Evolutionary conservation across 2,329 filamentous ascomycete genomes (phyloP), one percentile per base, ranked within the genome.

Genomic region (Cordyceps pruinosa): DNA sequence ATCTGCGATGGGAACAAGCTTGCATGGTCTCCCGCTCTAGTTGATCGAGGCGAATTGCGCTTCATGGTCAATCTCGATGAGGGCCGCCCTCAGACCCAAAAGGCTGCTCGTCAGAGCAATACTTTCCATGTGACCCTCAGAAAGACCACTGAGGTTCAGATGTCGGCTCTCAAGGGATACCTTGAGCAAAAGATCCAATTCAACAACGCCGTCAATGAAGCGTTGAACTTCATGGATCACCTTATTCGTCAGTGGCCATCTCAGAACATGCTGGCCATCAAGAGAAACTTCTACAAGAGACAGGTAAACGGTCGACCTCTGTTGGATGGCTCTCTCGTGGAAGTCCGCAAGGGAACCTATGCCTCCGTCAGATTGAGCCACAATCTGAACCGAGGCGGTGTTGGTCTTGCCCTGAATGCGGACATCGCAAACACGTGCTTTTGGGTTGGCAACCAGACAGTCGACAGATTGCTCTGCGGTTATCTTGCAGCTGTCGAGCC

Each of bases 401-500:
- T 82, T 26, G 83, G 83, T 9, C 77, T 97, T 6, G 84, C 88
- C 0, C 75, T 99, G 68, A 97, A 97, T 64, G 84, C 96, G 12
- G 93, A 99, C 66, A 88, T 96, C 30, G 87, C 92, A 57, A 96
- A 97, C 67, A 89, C 90, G 0, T 89, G 88, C 13, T 99, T 99
- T 74, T 97, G 89, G 87, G 79, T 72, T 0, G 70, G 66, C 0
- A 61, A 67, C 2, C 70, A 74, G 46, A 67, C 66, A 1, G 52
- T 82, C 5, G 71, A 74, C 19, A 63, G 72, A 3, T 57, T 80
- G 2, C 57, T 65, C 46, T 65, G 70, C 68, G 66, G 71, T 54
- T 71, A 69, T 21, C 63, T 70, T 44, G 69, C 60, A 30, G 64
- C 64, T 3, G 62, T 64, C 34, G 71, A 74, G 26, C 44, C 53